A percentile compares a stretch with the other conserved stretches of the same genome.
phyloP scores from a whole-genome alignment of 2,329 filamentous ascomycete species.

The Sarocladium brachiariae region DNA sequence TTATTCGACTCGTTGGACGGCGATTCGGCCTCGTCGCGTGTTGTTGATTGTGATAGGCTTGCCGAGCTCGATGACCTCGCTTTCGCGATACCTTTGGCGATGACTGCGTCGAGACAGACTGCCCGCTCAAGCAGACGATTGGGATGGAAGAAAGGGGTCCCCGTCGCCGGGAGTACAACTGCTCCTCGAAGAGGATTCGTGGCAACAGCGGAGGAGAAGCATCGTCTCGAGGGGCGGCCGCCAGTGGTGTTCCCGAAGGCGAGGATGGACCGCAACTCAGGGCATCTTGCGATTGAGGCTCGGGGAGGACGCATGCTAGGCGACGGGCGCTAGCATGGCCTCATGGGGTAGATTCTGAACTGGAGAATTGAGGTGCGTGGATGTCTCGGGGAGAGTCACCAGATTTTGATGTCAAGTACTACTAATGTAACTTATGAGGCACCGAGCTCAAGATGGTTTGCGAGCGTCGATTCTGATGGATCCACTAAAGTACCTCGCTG shows the following conservation, averaged over 20 bases:
- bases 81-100: constrained; percentile 19
- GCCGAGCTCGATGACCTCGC: constrained; percentile 21
- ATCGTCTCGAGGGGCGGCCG: constrained; percentile 16
- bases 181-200: constrained; percentile 19
- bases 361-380: no score
- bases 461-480: no score
- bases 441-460: no score
- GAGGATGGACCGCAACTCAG: constrained; percentile 5
- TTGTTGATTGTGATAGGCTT: constrained; percentile 13
- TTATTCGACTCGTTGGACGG: constrained; percentile 16
- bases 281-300: constrained; percentile 1
- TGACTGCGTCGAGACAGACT: constrained; percentile 27
- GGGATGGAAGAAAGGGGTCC: constrained; percentile 26
- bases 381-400: no score
- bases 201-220: constrained; percentile 23
- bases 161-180: constrained; percentile 14
- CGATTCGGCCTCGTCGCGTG: background rate
- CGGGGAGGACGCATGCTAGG: constrained; percentile 8
- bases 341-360: background rate
- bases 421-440: no score
- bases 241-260: background rate
- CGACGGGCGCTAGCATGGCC: background rate
- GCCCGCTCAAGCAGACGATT: constrained; percentile 30
- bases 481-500: no score
- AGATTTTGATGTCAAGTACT: no score